Evolutionary conservation across 2,329 filamentous ascomycete species (phyloP).

Genomic region (Blastomyces gilchristii): DNA sequence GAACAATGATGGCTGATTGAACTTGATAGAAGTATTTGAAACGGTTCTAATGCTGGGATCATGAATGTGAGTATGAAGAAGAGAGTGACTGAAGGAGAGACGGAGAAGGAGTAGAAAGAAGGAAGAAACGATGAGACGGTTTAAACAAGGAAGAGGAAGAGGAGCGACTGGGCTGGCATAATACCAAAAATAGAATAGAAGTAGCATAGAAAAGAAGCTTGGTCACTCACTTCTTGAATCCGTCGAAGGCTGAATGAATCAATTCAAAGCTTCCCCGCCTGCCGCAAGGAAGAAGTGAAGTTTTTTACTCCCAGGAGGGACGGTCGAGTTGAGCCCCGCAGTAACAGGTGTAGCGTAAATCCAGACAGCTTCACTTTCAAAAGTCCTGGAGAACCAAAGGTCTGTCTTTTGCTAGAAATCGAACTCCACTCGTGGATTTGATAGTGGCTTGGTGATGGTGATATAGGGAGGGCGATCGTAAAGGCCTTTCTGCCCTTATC

Average conservation of each 20-base stretch:
- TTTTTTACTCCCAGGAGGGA: too few relatives aligned
- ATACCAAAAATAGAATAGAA: background rate
- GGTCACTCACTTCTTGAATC: constrained; percentile 1
- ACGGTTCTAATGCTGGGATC: background rate
- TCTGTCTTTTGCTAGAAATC: background rate
- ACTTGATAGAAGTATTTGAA: background rate
- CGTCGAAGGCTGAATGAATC: background rate
- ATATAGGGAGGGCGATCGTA: background rate
- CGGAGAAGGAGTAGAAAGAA: background rate
- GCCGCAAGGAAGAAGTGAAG: too few relatives aligned
- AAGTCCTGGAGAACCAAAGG: background rate
- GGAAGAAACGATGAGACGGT: background rate
- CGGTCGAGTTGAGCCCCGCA: too few relatives aligned
- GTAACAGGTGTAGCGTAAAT: background rate
- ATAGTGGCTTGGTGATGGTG: background rate
- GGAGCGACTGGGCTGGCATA: background rate
- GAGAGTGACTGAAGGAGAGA: background rate
- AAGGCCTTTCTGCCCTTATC: background rate
- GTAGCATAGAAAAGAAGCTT: background rate
- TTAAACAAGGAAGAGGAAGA: background rate
- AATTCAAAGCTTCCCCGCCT: too few relatives aligned
- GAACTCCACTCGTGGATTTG: background rate
- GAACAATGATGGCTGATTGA: background rate
- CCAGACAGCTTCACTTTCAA: background rate
- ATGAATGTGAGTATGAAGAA: background rate